Percentiles rank a stretch among this genome's conserved stretches.
These are phyloP conservation scores for Russula griseocarnosa DNA, from an alignment of 768 basidiomycete species.

Conservation along the genomic window DNA sequence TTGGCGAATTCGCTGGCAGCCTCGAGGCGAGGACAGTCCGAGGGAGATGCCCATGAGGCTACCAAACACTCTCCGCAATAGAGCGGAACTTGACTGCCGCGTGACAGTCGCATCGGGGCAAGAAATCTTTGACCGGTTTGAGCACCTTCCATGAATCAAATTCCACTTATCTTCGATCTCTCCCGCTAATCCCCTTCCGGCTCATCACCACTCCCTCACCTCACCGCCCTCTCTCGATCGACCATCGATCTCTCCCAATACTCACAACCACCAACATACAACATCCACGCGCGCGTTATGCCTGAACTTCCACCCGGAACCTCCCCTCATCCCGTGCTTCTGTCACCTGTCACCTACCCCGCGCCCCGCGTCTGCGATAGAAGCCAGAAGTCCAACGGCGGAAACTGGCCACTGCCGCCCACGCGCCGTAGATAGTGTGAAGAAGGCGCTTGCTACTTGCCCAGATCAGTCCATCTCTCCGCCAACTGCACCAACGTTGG, in stretches of 20 bases:
- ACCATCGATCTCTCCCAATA: background rate
- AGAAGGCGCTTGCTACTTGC: background rate
- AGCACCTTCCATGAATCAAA: constrained; percentile 9
- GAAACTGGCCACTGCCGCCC: constrained; percentile 11
- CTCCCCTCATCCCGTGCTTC: background rate
- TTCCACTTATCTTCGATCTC: constrained; percentile 19
- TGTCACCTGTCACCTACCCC: constrained; percentile 24
- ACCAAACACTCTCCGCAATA: constrained; percentile 11
- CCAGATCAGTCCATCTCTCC: constrained; percentile 11
- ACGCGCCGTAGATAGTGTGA: constrained; percentile 8
- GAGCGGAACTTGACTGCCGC: background rate
- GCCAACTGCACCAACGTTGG: background rate
- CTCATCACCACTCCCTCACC: background rate
- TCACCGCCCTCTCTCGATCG: background rate
- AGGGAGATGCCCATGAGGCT: constrained; percentile 16
- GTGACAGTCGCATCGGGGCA: background rate
- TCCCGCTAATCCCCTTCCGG: constrained; percentile 14
- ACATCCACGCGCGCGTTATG: background rate
- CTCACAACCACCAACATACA: background rate
- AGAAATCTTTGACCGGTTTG: constrained; percentile 15
- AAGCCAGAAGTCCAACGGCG: constrained; percentile 6
- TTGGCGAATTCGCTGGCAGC: background rate
- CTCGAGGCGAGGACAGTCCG: constrained; percentile 3
- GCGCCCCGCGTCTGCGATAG: constrained; percentile 11
- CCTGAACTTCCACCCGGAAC: background rate